phyloP scores from a whole-genome alignment of 2,329 filamentous ascomycete species.

The Fusarium tuaranense region DNA sequence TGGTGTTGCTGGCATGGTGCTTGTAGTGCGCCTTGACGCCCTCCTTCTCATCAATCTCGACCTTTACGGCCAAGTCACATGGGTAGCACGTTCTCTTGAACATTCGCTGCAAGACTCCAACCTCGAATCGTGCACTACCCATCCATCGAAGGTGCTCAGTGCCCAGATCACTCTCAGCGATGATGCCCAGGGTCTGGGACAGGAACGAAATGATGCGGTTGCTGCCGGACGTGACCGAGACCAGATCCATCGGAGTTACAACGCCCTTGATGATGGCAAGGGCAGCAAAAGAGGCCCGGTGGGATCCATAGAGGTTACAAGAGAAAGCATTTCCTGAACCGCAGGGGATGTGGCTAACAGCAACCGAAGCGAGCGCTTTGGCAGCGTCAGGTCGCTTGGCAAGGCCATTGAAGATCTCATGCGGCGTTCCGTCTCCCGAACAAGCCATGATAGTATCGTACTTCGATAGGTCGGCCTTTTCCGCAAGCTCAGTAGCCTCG shows the following conservation, averaged over 20 bases:
- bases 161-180: slow-evolving; percentile 89
- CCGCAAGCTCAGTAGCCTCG: slow-evolving; percentile 82
- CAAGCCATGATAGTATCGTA: slow-evolving; percentile 91
- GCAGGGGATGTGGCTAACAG: slow-evolving; percentile 89
- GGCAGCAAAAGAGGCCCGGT: slow-evolving; percentile 79
- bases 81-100: slow-evolving; percentile 84
- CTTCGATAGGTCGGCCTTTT: slow-evolving; percentile 79
- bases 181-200: slow-evolving; percentile 88
- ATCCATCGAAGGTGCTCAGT: slow-evolving; percentile 96
- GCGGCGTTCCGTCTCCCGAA: slow-evolving; percentile 90
- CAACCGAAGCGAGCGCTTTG: slow-evolving; percentile 79
- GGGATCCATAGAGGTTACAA: slow-evolving; percentile 87
- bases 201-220: slow-evolving; percentile 85
- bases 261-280: slow-evolving; percentile 89
- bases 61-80: slow-evolving; percentile 87
- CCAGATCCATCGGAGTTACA: slow-evolving; percentile 84
- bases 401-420: slow-evolving; percentile 96
- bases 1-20: slow-evolving; percentile 54
- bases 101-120: slow-evolving; percentile 83
- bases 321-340: slow-evolving; percentile 96
- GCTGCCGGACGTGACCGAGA: slow-evolving; percentile 87
- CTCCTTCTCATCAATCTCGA: slow-evolving; percentile 81
- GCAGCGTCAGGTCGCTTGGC: slow-evolving; percentile 80
- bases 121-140: slow-evolving; percentile 86
- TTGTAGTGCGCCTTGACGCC: slow-evolving; percentile 80